Percentiles rank a stretch among this genome's conserved stretches.
These are phyloP conservation scores for Aspergillus sp. DNA, from an alignment of 2,329 filamentous ascomycete genomes.

Conservation along the genomic window DNA sequence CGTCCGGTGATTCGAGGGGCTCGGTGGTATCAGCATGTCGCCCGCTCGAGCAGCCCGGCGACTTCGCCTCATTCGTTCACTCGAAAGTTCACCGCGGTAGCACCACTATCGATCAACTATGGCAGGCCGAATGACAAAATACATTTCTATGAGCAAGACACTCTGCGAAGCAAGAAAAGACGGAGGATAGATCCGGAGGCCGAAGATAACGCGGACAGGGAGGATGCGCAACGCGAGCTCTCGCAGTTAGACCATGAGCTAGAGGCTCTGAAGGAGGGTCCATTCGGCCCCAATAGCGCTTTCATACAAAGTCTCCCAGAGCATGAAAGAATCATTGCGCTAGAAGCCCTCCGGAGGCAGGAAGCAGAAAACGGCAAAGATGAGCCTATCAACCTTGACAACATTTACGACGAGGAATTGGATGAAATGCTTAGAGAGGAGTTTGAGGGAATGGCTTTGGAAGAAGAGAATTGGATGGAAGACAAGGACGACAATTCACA, in stretches of 20 bases:
- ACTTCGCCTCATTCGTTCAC: constrained; percentile 22
- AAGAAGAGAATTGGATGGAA: constrained; percentile 38
- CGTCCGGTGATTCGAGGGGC: constrained; percentile 44
- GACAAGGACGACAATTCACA: constrained; percentile 19
- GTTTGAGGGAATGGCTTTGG: constrained; percentile 35
- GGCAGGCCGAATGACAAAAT: constrained; percentile 43
- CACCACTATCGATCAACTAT: constrained; percentile 30
- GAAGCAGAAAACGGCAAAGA: constrained; percentile 36
- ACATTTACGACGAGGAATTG: constrained; percentile 43
- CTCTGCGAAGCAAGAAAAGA: constrained; percentile 34
- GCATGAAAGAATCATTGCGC: constrained; percentile 40
- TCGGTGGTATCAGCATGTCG: constrained; percentile 45
- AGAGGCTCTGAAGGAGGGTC: constrained; percentile 40
- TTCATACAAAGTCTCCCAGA: constrained; percentile 45
- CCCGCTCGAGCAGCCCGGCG: constrained; percentile 32
- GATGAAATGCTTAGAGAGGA: constrained; percentile 41
- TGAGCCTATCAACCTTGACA: constrained; percentile 29
- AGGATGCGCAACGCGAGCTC: constrained; percentile 39
- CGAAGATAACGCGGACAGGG: constrained; percentile 37
- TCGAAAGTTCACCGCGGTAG: constrained; percentile 33
- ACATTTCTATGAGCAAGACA: constrained; percentile 45
- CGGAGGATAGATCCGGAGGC: constrained; percentile 40
- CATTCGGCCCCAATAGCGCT: constrained; percentile 43
- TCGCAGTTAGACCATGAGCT: constrained; percentile 42
- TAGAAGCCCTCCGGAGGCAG: constrained; percentile 44